These are phyloP conservation scores for Penicillium manginii DNA, from an alignment of 495 filamentous ascomycete genomes.

Conservation along the genomic window DNA sequence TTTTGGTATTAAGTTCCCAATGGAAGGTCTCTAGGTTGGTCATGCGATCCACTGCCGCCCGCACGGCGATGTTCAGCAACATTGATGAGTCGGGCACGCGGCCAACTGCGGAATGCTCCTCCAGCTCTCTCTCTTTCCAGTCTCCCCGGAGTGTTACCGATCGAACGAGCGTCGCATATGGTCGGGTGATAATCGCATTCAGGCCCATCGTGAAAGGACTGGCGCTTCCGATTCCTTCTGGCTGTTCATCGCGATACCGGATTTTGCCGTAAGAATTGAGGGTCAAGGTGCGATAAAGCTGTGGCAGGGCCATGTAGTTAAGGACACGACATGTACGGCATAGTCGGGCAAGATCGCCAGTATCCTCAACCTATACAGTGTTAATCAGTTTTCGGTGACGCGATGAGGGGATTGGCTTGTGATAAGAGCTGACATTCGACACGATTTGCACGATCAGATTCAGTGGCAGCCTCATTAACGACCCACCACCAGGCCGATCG, in stretches of 20 bases:
- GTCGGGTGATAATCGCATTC: constrained; percentile 61
- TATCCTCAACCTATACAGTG: constrained; percentile 53
- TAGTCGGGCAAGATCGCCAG: constrained; percentile 58
- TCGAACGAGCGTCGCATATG: constrained; percentile 54
- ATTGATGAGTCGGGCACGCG: constrained; percentile 65
- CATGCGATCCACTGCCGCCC: constrained; percentile 64
- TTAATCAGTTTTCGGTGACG: constrained; percentile 9
- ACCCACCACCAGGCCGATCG: constrained; percentile 37
- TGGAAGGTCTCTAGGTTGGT: constrained; percentile 57
- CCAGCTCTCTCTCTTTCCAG: constrained; percentile 60
- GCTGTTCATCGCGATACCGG: constrained; percentile 59
- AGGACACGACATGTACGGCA: constrained; percentile 65
- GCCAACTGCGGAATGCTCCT: constrained; percentile 59
- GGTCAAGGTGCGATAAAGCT: constrained; percentile 59
- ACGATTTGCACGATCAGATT: constrained; percentile 62
- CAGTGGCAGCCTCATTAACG: constrained; percentile 55
- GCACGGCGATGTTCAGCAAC: constrained; percentile 63
- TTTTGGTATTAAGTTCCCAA: constrained; percentile 67
- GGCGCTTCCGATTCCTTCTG: constrained; percentile 63
- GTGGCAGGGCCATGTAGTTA: constrained; percentile 67
- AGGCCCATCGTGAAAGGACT: constrained; percentile 67
- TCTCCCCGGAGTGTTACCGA: constrained; percentile 58
- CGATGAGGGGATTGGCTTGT: constrained; percentile 10
- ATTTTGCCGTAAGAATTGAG: constrained; percentile 64
- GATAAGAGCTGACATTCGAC: constrained; percentile 46